These are phyloP conservation scores for Suillus sp. DNA, from an alignment of 768 basidiomycete genomes.

Conservation along the genomic window DNA sequence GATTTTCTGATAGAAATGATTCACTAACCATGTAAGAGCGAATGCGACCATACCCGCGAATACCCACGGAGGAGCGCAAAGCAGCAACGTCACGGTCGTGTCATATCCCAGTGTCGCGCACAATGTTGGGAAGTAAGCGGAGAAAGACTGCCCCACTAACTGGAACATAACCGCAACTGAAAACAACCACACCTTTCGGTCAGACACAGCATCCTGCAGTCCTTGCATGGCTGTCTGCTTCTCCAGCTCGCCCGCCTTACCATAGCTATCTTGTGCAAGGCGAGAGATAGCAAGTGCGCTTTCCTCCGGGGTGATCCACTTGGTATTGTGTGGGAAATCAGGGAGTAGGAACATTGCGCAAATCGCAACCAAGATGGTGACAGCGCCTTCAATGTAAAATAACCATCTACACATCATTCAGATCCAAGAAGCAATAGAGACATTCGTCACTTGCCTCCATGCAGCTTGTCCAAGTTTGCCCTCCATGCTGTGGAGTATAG, in stretches of 20 bases:
- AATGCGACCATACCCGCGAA: conserved; percentile 37
- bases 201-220: conserved; percentile 38
- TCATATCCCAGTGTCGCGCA: conserved; percentile 37
- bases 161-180: conserved; percentile 16
- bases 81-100: conserved; percentile 42
- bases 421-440: neutral
- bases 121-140: conserved; percentile 29
- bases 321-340: conserved; percentile 38
- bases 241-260: conserved; percentile 24
- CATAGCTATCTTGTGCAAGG: conserved; percentile 33
- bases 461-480: conserved; percentile 40
- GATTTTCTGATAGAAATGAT: neutral
- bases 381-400: conserved; percentile 33
- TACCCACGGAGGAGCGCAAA: conserved; percentile 43
- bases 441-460: conserved; percentile 40
- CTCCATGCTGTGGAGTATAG: conserved; percentile 44
- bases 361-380: conserved; percentile 37
- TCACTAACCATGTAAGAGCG: conserved; percentile 8
- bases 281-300: conserved; percentile 33
- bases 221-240: conserved; percentile 30
- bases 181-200: conserved; percentile 46
- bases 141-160: conserved; percentile 23
- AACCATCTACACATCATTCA: conserved; percentile 17
- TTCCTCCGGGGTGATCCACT: conserved; percentile 34
- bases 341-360: conserved; percentile 39